Base-by-base conservation (phyloP, 2,329 filamentous ascomycete species). In the Pestalotiopsis sp. region DNA sequence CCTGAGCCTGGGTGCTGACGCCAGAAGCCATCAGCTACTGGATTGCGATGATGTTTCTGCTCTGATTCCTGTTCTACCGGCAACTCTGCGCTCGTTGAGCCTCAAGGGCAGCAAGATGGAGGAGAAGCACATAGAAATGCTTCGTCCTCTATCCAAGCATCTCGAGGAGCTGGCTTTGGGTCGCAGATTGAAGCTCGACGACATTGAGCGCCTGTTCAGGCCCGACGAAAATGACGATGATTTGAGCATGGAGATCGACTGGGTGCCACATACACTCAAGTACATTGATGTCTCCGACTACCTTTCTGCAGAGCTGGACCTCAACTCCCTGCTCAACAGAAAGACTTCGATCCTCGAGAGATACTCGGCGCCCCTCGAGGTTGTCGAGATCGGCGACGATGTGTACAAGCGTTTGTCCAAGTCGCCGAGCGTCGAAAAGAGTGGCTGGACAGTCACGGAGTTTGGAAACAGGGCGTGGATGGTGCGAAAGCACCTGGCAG, bases 211-310 rank as follows among this genome's bases (percentile, higher is more conserved):
- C 13, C 84, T 91, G n/a, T 89, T 93, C 71, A 82, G 85, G 44
- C 84, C 84, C 4, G 81, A 85, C 64, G 79, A 84, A 68, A 67
- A 70, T n/a, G 60, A 70, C 39, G 71, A 73, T 17, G 72, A 76
- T 26, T 71, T 71, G 44, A 68, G 77, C 58, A 68, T 70, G 66
- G 76, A 81, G 67, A 65, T 81, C 7, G 73, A 77, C 7, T 88
- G 85, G 86, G 74, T 81, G 9, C 85, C 86, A 1, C 87, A 90
- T 69, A 86, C 86, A 35, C 84, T 96, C 26, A 90, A 88, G 73
- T 96, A 94, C 77, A 82, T 96, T 65, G 93, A 95, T 75, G 86
- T 94, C 59, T 93, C 90, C 55, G 91, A 93, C 75, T 88, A 93
- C 69, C 84, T 86, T 64, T 86, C 86, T 5, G 84, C 87, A 65